Base-by-base conservation (phyloP, 106 monocot genomes). In the Acanthochlamys bracteata region DNA sequence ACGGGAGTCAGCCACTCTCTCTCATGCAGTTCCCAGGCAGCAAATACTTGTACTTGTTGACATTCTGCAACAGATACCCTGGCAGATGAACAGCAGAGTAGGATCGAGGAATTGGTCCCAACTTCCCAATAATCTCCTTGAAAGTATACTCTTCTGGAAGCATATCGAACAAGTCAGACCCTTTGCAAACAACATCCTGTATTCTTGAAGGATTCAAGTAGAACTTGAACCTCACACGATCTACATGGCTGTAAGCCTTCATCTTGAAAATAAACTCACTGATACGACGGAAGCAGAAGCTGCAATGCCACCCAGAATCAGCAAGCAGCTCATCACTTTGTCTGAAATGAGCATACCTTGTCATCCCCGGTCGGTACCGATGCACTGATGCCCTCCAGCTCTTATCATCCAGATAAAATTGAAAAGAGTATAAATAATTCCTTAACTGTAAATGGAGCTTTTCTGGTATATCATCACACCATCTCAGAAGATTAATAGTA, bases 341-440 rank as follows among this genome's bases (percentile, higher is more conserved):
- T 7, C 89, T 74, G 61, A 75, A 93, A 74, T 93, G 89, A 9
- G 83, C 85, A 64, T 93, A 93, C 22, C 84, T 72, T 10, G 93
- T 93, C 78, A 80, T 82, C 45, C 89, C 89, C 4, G 66, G 15
- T 20, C 64, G 58, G 41, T 85, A 93, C 42, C 79, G 53, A 39
- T 93, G 93, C 7, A 93, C 80, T 3, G 93, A 83, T 39, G 89
- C 93, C 68, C 93, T 79, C 93, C 93, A 93, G 69, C 93, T 93
- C 63, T 85, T 80, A 64, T 85, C 66, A 61, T 93, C 93, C 17
- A 85, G 56, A 47, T 70, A 73, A 65, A 93, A 93, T 71, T 93
- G 82, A 26, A 82, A 93, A 7, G 93, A 93, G 69, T 93, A 93
- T 3, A 93, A 71, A 27, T 89, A 93, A 66, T 93, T 93, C 60